Evolutionary conservation across 768 basidiomycete genomes (phyloP), one percentile per base, ranked within the genome.

Genomic region (Galerina marginata): DNA sequence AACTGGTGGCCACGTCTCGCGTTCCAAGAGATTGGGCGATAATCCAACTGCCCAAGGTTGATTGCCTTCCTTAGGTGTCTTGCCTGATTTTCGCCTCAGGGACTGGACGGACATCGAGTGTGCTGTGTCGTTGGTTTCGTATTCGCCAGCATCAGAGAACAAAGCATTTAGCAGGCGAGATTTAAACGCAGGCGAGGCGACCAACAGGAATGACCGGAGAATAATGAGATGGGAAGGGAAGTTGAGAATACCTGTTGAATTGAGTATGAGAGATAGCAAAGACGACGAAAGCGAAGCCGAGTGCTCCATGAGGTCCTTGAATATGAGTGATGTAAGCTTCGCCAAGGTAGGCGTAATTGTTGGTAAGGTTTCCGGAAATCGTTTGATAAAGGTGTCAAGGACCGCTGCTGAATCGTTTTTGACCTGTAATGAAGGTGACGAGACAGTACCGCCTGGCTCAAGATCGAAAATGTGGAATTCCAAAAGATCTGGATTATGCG

Each of bases 1-100:
- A 15, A 90, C 89, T 11, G 95, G 95, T 0, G 95, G 95, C 95
- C 95, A 96, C 4, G 81, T 84, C 51, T 86, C 86, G 38, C 89
- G 79, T 46, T 90, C 87, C 39, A 89, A 83, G n/a, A 96, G 73
- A 2, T 85, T 83, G 0, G 87, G 79, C 9, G 91, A 88, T 6
- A 96, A 74, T 2, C 94, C 95, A 6, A 95, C 82, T 0, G 86
- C 84, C 86, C 88, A 86, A 12, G 75, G 76, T 50, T 76, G 73
- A n/a, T 68, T 67, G 20, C 63, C 68, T 54, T 64, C 67, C 45
- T 69, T 59, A n/a, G 11, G 10, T n/a, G 47, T 11, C 60, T 71
- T 71, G 50, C 61, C 62, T 20, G 64, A 57, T 20, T 72, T 72
- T 9, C 70, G 75, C 38, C 77, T 72, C 39, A 80, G 59, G 4